phyloP scores from a whole-genome alignment of 2,329 filamentous ascomycete species.

The Verticillium dahliae region DNA sequence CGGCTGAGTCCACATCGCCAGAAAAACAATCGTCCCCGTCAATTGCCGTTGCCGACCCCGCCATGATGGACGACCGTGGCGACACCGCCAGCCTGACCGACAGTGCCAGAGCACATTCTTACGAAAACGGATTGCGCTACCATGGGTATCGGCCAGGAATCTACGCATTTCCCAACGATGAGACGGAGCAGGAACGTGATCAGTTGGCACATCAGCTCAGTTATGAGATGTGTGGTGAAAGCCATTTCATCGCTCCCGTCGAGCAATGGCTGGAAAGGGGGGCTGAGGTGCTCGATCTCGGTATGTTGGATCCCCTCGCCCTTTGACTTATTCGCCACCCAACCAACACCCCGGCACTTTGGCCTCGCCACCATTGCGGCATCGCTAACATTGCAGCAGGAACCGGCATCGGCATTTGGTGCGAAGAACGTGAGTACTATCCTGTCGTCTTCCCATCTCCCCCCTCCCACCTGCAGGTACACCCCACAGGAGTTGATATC shows the following conservation, averaged over 20 bases:
- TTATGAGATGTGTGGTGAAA: slow-evolving; percentile 29
- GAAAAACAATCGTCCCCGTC: slow-evolving; percentile 7
- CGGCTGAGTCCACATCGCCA: slow-evolving; percentile 3
- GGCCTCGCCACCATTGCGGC: background rate
- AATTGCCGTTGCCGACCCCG: slow-evolving; percentile 9
- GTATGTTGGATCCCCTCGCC: slow-evolving; percentile 20
- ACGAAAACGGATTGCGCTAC: slow-evolving; percentile 32
- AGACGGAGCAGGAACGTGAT: slow-evolving; percentile 33
- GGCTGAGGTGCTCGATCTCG: slow-evolving; percentile 39
- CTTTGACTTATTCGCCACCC: background rate
- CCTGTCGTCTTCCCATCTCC: background rate
- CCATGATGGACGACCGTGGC: slow-evolving; percentile 13
- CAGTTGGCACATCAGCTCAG: slow-evolving; percentile 33
- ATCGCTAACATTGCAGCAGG: slow-evolving; percentile 20
- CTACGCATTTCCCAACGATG: slow-evolving; percentile 37
- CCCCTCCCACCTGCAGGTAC: background rate
- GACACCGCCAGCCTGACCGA: slow-evolving; percentile 34
- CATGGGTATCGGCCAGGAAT: slow-evolving; percentile 33
- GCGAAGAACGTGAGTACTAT: slow-evolving; percentile 36
- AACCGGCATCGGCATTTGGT: slow-evolving; percentile 46
- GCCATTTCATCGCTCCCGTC: slow-evolving; percentile 37
- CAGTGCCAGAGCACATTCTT: slow-evolving; percentile 34
- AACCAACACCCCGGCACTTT: background rate
- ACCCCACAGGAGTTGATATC: too few relatives aligned
- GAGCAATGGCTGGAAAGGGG: slow-evolving; percentile 28